Evolutionary conservation across 176 grass and related monocot species (phyloP), one percentile per base, ranked within the genome.

Genomic region (Ananas comosus): DNA sequence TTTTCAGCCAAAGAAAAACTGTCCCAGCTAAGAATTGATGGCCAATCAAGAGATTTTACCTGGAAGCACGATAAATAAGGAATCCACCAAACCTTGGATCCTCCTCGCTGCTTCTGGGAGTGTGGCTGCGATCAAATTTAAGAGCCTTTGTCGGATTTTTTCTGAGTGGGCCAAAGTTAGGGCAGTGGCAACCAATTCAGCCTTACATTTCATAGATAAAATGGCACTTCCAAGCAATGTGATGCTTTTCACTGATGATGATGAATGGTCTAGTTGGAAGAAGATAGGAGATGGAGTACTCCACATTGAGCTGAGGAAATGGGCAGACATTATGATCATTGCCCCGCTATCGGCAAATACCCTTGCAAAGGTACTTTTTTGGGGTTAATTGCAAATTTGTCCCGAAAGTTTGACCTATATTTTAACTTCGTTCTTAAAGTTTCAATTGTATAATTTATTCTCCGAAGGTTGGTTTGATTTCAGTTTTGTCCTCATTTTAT

Each of bases 241-340:
- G 61, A 28, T 75, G 73, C 74, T 99, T 58, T 86, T 86, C 74
- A 93, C 89, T 25, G 94, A 99, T 50, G 80, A 88, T 56, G 80
- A 99, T 50, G 94, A 99, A 51, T 99, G 94, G 94, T 90, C 87
- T 68, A 88, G 51, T 69, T 99, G 94, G 94, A 99, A 83, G 49
- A 93, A 90, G 82, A 93, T 99, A 48, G 94, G 89, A 11, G 89
- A 93, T 61, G 87, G 80, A 67, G 94, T 99, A 49, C 75, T 99
- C 64, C 94, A 99, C 85, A 93, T 99, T 3, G 89, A 99, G 50
- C 81, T 99, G 33, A 64, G 87, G 10, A 99, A 99, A 81, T 99
- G 94, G 94, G 89, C 94, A 23, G 94, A 99, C 64, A 64, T 99
- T 54, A 81, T 99, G 86, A 82, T 99, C 23, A 82, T 93, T 23